phyloP scores from a whole-genome alignment of 352 stramenopile species.

The Elongisporangium prolatum region DNA sequence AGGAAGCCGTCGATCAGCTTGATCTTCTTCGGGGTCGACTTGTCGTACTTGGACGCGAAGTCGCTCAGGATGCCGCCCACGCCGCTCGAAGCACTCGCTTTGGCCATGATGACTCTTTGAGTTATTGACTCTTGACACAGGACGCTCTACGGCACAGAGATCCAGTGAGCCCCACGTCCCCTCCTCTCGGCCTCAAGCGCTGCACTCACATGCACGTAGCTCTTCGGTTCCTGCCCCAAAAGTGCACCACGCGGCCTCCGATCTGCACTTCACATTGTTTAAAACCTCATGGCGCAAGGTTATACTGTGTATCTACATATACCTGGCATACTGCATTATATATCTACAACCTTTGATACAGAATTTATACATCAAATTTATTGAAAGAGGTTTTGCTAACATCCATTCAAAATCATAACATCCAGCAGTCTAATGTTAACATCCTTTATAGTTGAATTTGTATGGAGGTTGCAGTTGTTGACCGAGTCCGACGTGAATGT shows the following conservation, averaged over 20 bases:
- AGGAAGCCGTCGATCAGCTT: conserved; percentile 91
- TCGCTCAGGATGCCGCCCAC: conserved; percentile 55
- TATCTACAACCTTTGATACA: neutral
- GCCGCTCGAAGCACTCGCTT: conserved; percentile 24
- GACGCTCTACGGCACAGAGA: neutral
- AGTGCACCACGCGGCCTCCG: neutral
- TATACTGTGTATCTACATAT: neutral
- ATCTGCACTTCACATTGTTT: neutral
- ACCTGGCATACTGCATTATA: neutral
- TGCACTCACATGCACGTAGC: neutral
- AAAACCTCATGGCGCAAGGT: neutral
- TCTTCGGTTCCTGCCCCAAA: neutral
- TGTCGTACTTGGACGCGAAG: conserved; percentile 70
- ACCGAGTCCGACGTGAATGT: neutral
- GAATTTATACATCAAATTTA: neutral
- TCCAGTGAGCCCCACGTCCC: too few species aligned
- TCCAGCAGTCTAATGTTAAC: neutral
- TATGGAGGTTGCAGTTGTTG: neutral
- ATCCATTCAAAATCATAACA: neutral
- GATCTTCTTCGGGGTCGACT: conserved; percentile 85
- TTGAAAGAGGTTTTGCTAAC: neutral
- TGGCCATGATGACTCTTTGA: conserved; percentile 16
- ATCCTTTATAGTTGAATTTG: neutral
- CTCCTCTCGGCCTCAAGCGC: too few species aligned
- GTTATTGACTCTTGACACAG: neutral